phyloP scores from a whole-genome alignment of 78 protist genomes.

The Isochrysis galbana region DNA sequence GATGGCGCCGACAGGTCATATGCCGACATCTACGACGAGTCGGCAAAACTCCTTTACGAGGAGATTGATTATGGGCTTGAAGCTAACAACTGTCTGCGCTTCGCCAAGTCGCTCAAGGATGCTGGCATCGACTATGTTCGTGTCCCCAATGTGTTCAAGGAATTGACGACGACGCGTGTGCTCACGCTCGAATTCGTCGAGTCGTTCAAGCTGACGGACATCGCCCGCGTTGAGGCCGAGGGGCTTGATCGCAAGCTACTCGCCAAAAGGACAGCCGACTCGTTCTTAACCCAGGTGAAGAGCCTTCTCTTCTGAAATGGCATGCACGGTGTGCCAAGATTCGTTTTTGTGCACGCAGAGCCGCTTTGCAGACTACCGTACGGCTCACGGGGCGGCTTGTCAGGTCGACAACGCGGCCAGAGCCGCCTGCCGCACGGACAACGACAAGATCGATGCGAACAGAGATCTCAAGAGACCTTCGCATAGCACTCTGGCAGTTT shows the following conservation, averaged over 20 bases:
- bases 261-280: neutral
- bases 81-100: conserved; percentile 17
- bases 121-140: neutral
- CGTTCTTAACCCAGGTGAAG: neutral
- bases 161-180: neutral
- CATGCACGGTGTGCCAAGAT: no score
- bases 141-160: neutral
- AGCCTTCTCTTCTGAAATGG: neutral
- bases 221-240: neutral
- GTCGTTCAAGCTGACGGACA: conserved; percentile 14
- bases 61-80: conserved; percentile 42
- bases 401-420: no score
- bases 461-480: no score
- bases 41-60: neutral
- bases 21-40: neutral
- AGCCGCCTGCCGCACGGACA: no score
- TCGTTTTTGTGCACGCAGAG: no score
- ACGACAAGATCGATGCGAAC: no score
- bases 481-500: no score
- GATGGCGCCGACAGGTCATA: conserved; percentile 6
- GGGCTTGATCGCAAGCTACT: neutral
- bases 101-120: neutral
- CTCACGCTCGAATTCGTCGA: conserved; percentile 32
- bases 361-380: no score
- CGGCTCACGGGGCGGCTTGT: no score